Evolutionary conservation across 2,329 filamentous ascomycete species (phyloP), one percentile per base, ranked within the genome.

Genomic region (Colletotrichum sp.): DNA sequence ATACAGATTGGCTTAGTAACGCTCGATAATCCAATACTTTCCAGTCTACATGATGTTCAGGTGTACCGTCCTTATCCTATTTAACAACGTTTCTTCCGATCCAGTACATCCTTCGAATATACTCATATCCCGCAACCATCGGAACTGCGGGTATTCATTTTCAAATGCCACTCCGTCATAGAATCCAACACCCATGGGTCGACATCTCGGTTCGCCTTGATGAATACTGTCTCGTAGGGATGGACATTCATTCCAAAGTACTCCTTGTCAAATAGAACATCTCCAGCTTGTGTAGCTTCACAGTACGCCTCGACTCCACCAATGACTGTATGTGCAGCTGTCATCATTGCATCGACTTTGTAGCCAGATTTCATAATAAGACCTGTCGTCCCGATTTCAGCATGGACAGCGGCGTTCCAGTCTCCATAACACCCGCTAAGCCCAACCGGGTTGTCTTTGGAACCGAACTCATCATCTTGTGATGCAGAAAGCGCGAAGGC

Each of bases 191-290:
- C 67, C 2, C 59, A 24, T 4, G 78, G 78, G 55, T 83, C 82
- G 62, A 83, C 81, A 16, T 80, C 78, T 44, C 80, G 78, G 55
- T 83, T 83, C 6, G 82, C 80, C 78, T 84, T 84, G 68, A 81
- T 77, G 68, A 86, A 86, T 13, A 85, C 65, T 2, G 82, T 83
- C 80, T 85, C 84, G 76, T 85, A 85, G 4, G 84, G 84, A 62
- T 85, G 84, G 8, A 84, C 68, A 66, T 80, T 83, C 72, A 77
- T 79, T 48, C 82, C 84, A 68, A 81, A 83, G 77, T 85, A 84
- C 26, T 77, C 74, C 15, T 78, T 71, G 34, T 81, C 69, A 48
- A 71, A 80, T 13, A 82, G 67, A 32, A 81, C 24, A 65, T 83
- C 83, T 8, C 77, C 80, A 55, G 26, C 48, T 71, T 71, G 69